Percentiles rank a stretch among this genome's conserved stretches.
These are phyloP conservation scores for Rhodomyrtus psidioides DNA, from an alignment of 441 rosid genomes.

Conservation along the genomic window DNA sequence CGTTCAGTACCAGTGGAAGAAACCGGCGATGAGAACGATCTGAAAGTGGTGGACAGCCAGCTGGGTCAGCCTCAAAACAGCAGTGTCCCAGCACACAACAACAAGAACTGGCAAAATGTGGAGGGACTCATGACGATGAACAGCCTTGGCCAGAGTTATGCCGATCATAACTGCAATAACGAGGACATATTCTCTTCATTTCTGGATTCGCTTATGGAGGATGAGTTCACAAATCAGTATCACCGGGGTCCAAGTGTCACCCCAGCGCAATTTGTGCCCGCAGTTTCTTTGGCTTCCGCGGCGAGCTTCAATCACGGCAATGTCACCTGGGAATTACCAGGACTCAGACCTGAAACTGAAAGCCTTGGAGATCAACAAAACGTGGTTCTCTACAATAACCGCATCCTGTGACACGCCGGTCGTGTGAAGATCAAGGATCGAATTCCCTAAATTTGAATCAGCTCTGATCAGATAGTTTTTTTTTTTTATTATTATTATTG, in stretches of 20 bases:
- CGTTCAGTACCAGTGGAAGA: neutral
- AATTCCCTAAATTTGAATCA: neutral
- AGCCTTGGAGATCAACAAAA: neutral
- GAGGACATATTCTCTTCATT: slow-evolving; percentile 26
- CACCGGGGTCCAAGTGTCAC: neutral
- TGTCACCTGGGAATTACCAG: neutral
- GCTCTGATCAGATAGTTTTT: neutral
- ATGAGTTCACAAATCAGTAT: neutral
- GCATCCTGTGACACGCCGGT: neutral
- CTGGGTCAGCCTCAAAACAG: neutral
- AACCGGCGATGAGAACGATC: neutral
- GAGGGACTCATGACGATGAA: neutral
- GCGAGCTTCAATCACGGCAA: neutral
- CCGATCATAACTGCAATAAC: neutral
- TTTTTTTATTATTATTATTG: neutral
- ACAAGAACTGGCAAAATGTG: neutral
- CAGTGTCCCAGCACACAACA: neutral
- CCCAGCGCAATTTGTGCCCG: neutral
- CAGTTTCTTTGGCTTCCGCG: neutral
- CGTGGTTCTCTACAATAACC: neutral
- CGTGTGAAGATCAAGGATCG: neutral
- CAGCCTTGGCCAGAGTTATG: neutral
- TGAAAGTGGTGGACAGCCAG: neutral
- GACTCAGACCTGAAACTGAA: neutral
- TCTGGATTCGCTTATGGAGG: slow-evolving; percentile 24